Percentiles rank a stretch among this genome's conserved stretches.
Conservation (phyloP, 257 asterid genomes). For the Ocimum tenuiflorum region DNA sequence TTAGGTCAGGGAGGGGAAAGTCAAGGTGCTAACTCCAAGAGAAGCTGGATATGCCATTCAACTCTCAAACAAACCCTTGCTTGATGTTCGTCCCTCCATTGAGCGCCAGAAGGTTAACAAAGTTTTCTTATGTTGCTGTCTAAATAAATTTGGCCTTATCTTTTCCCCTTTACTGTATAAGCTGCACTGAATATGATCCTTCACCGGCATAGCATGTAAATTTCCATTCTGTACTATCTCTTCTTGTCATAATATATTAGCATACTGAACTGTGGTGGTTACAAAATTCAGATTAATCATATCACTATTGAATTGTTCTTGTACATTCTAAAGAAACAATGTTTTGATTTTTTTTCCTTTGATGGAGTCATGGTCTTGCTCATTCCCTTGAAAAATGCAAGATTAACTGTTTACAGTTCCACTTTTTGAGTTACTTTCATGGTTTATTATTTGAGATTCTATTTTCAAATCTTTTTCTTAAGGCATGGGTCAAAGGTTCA, state of each 20-base stretch:
- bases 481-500: conserved; percentile 96
- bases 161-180: neutral
- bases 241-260: neutral
- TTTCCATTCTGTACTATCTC: neutral
- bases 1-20: conserved; percentile 83
- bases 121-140: neutral
- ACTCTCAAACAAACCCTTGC: conserved; percentile 69
- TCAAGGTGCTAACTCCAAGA: conserved; percentile 74
- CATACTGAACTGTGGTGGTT: neutral
- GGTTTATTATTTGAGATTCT: conserved; percentile 1
- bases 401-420: neutral
- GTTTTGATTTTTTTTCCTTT: neutral
- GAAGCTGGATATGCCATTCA: conserved; percentile 98
- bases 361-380: neutral
- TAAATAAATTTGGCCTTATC: neutral
- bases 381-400: conserved; percentile 1
- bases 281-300: neutral
- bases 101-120: conserved; percentile 66
- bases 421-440: neutral
- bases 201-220: neutral
- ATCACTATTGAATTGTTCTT: neutral
- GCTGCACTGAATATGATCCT: neutral
- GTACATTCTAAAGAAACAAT: neutral
- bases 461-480: conserved; percentile 27
- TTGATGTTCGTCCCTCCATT: conserved; percentile 83